Percentiles rank a stretch among this genome's conserved stretches.
phyloP scores from a whole-genome alignment of 2,329 filamentous ascomycete species.

The Sclerotinia subarctica region DNA sequence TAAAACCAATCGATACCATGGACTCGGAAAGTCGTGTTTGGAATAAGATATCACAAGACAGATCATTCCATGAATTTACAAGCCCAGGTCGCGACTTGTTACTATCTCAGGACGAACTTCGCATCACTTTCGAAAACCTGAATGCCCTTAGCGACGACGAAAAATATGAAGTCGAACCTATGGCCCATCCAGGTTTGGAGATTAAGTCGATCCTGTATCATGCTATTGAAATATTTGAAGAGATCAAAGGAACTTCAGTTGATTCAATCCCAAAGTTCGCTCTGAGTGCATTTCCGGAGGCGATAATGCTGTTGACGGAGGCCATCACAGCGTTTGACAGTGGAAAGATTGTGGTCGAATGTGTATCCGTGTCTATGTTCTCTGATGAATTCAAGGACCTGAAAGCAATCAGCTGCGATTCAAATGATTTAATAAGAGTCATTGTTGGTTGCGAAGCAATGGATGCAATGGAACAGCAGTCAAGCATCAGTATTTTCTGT shows the following conservation, averaged over 20 bases:
- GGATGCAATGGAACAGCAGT: constrained; percentile 26
- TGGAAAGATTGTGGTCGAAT: constrained; percentile 30
- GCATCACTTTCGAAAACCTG: constrained; percentile 17
- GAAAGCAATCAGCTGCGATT: constrained; percentile 28
- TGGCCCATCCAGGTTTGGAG: constrained; percentile 13
- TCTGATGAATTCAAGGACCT: constrained; percentile 22
- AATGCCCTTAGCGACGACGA: constrained; percentile 13
- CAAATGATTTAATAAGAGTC: constrained; percentile 26
- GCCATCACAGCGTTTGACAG: constrained; percentile 26
- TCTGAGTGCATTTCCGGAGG: constrained; percentile 46
- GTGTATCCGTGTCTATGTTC: constrained; percentile 28
- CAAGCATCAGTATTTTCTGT: constrained; percentile 28
- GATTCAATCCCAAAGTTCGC: constrained; percentile 26
- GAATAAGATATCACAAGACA: constrained; percentile 17
- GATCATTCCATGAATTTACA: constrained; percentile 17
- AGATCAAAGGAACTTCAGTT: constrained; percentile 15
- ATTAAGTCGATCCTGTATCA: constrained; percentile 15
- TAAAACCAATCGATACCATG: constrained; percentile 4
- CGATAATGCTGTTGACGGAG: constrained; percentile 37
- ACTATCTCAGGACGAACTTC: constrained; percentile 18
- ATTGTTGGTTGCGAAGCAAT: constrained; percentile 31
- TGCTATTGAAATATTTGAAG: constrained; percentile 14
- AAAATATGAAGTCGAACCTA: constrained; percentile 17
- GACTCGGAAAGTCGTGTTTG: constrained; percentile 4
- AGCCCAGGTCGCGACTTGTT: constrained; percentile 18